phyloP scores from a whole-genome alignment of 345 rosid genomes.

The Melastoma malabathricum region DNA sequence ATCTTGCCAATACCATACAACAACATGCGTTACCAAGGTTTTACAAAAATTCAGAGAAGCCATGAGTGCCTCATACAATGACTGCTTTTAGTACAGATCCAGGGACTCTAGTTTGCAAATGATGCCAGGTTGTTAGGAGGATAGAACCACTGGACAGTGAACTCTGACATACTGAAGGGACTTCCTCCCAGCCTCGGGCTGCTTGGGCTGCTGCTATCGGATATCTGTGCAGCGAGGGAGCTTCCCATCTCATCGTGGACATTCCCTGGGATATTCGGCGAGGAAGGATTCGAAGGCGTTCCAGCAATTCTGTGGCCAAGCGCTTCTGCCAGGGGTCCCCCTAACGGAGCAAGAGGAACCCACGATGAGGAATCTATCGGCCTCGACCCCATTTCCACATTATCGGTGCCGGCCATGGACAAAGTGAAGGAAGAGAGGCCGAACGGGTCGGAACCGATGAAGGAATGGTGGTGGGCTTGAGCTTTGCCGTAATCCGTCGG shows the following conservation, averaged over 20 bases:
- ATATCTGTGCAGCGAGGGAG: slow-evolving; percentile 6
- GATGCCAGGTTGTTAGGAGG: slow-evolving; percentile 10
- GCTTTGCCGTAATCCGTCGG: not conserved
- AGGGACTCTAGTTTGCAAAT: not conserved
- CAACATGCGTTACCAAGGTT: no score
- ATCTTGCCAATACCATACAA: no score
- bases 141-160: slow-evolving; percentile 23
- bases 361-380: slow-evolving; percentile 17
- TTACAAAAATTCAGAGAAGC: no score
- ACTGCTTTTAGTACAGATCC: no score
- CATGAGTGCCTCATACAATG: no score
- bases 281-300: slow-evolving; percentile 9
- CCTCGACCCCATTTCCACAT: slow-evolving; percentile 24
- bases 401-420: slow-evolving; percentile 30
- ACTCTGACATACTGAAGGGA: slow-evolving; percentile 22
- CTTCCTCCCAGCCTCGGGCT: slow-evolving; percentile 24
- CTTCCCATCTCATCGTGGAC: not conserved
- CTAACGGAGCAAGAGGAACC: slow-evolving; percentile 27
- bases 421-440: slow-evolving; percentile 32
- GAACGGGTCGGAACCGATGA: slow-evolving; percentile 16
- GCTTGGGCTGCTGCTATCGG: slow-evolving; percentile 47
- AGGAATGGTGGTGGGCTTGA: slow-evolving; percentile 5
- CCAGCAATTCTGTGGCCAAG: slow-evolving; percentile 22
- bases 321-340: slow-evolving; percentile 73
- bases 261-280: slow-evolving; percentile 6